Evolutionary conservation across 306 rosid genomes (phyloP).

Genomic region (Mimosa bimucronata): DNA sequence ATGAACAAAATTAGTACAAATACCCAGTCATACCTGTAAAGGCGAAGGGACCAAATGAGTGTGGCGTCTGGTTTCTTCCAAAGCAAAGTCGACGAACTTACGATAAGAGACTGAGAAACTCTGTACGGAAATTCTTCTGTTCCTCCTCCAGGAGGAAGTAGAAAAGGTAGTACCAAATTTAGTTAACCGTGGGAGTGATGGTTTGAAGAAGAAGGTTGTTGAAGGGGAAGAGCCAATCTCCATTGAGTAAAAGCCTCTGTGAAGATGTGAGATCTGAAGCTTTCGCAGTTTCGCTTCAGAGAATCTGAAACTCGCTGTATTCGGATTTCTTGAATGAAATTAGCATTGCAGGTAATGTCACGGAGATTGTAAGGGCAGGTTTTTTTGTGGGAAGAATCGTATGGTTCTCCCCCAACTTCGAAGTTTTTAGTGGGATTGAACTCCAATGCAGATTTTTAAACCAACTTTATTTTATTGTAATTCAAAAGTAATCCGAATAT

Average conservation of each 20-base stretch:
- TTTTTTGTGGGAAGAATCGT: too few relatives aligned
- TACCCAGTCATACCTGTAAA: constrained; percentile 39
- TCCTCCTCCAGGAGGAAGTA: constrained; percentile 15
- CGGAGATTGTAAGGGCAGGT: too few relatives aligned
- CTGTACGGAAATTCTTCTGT: constrained; percentile 1
- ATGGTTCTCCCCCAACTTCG: too few relatives aligned
- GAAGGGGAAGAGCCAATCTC: constrained; percentile 41
- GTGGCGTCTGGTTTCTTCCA: constrained; percentile 50
- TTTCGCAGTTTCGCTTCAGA: constrained; percentile 5
- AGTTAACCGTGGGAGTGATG: constrained; percentile 8
- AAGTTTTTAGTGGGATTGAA: too few relatives aligned
- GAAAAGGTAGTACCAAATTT: not conserved
- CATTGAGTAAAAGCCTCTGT: constrained; percentile 20
- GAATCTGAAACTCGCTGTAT: not conserved
- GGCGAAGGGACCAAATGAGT: constrained; percentile 50
- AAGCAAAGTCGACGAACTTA: constrained; percentile 51
- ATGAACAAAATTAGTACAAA: not conserved
- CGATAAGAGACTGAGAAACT: constrained; percentile 2
- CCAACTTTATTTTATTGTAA: too few relatives aligned
- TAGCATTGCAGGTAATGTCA: not conserved
- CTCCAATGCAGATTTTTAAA: too few relatives aligned
- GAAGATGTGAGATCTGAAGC: not conserved
- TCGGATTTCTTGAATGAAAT: not conserved
- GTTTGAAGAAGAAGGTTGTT: constrained; percentile 28
- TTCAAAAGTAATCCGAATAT: too few relatives aligned